Evolutionary conservation across 768 basidiomycete genomes (phyloP), one percentile per base, ranked within the genome.

Genomic region (Leccinum rimulosum): DNA sequence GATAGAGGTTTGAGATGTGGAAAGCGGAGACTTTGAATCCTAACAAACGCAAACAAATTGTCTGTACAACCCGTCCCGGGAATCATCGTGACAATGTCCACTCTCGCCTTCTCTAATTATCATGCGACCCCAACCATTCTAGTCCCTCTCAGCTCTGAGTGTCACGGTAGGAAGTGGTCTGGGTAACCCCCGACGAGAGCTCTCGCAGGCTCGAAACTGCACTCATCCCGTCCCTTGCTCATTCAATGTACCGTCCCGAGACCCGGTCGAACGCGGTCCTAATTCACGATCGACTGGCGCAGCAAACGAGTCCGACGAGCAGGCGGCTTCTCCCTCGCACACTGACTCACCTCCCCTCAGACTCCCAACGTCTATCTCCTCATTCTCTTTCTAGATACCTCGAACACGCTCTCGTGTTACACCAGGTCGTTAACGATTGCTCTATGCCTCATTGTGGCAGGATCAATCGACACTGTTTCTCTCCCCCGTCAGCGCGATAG

Each of bases 391-490:
- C 1, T 40, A 71, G 70, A 9, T 38, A 17, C 35, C 62, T 71
- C n/a, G 66, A 49, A 3, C 6, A 17, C 1, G 56, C 58, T 73
- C 56, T 66, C 64, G 0, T 64, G 66, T 61, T 66, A 68, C 25
- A 74, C 68, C 1, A 72, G 73, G 10, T 73, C 70, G 6, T 66
- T 65, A 1, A 30, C 8, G 30, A 30, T 74, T 51, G 65, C 66
- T 0, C 66, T 65, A 2, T 70, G 64, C 55, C 55, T 73, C 27
- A 65, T 70, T 50, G 61, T 73, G n/a, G 64, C 61, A 4, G 66
- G 65, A 6, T 72, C 68, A 0, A 15, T 69, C 50, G 52, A 67
- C 55, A 30, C 58, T 35, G 58, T 72, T 58, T 50, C 38, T 68
- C 45, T 66, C 65, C 9, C 43, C 73, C 1, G 52, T 58, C 4